Percentiles rank a stretch among this genome's conserved stretches.
Evolutionary conservation across 352 stramenopile genomes (phyloP).

Genomic region (Globisporangium carolinianum): DNA sequence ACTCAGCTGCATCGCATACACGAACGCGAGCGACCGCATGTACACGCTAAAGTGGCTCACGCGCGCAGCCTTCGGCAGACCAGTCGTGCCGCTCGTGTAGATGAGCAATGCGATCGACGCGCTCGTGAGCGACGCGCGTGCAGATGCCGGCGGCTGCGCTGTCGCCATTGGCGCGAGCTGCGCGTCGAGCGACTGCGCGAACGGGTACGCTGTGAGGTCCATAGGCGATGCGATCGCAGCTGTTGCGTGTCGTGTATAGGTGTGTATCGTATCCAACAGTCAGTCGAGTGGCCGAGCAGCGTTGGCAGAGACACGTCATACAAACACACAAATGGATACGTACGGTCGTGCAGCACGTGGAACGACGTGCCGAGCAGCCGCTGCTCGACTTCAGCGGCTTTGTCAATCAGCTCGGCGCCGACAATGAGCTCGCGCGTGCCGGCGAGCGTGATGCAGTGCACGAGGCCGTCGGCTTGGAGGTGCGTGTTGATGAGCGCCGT

Average conservation of each 20-base stretch:
- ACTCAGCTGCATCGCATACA: conserved; percentile 38
- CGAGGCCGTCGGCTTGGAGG: conserved; percentile 49
- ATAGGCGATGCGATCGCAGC: conserved; percentile 11
- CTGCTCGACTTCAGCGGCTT: conserved; percentile 24
- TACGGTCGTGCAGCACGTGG: conserved; percentile 49
- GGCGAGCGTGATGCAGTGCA: conserved; percentile 71
- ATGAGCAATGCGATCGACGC: conserved; percentile 71
- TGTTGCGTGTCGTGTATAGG: background rate
- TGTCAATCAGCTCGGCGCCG: conserved; percentile 48
- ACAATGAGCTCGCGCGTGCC: conserved; percentile 60
- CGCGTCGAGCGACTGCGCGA: conserved; percentile 39
- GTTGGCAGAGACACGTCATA: background rate
- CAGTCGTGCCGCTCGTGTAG: conserved; percentile 83
- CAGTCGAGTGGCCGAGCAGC: background rate
- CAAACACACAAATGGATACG: background rate
- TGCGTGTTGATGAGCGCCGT: conserved; percentile 84
- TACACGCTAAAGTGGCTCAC: conserved; percentile 76
- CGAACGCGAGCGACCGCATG: conserved; percentile 46
- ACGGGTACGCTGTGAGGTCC: conserved; percentile 13
- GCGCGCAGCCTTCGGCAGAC: conserved; percentile 67
- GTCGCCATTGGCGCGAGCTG: conserved; percentile 22
- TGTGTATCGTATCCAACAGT: conserved; percentile 3
- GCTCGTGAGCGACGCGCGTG: conserved; percentile 32
- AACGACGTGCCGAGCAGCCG: conserved; percentile 35
- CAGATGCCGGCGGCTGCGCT: conserved; percentile 17